Base-by-base conservation (phyloP, 2,329 filamentous ascomycete species). In the Colletotrichum sp. region DNA sequence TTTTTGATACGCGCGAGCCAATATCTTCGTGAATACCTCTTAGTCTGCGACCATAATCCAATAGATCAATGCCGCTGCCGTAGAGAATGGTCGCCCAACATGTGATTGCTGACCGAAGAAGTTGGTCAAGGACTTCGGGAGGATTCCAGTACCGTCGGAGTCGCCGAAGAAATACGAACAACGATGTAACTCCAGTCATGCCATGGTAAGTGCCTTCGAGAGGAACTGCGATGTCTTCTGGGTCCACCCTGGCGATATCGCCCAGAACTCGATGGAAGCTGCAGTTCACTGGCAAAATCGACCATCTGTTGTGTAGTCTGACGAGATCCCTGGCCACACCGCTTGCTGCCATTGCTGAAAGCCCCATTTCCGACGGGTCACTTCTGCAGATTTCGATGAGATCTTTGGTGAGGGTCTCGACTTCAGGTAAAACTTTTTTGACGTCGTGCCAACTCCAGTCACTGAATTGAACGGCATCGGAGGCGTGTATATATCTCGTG, bases 191-290 rank as follows among this genome's bases (percentile, higher is more conserved):
- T 44, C 39, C 39, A 15, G 0, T 3, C 18, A 4, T 16, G 8
- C 1, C 1, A 3, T 2, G 0, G 8, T 2, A 2, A 49, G 0
- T 8, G 44, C 6, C 3, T 4, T 12, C 5, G 5, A 28, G 1
- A 28, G 26, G 26, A 28, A 28, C 0, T 49, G 5, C 4, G 18
- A 21, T 21, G 2, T 21, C n/a, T 13, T 49, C 44, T 1, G 10
- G n/a, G 10, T 21, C n/a, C 0, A 49, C 0, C 9, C 18, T 0
- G 1, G 1, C 18, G 6, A 49, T 13, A 0, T 21, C n/a, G 44
- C 44, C 10, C n/a, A 49, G 6, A 13, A 49, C 18, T n/a, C 9
- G 10, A 21, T 49, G 1, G 44, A 49, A 49, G 44, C 44, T 49
- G 18, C 18, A 21, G 18, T 49, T 21, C 18, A 21, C 44, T 1